Evolutionary conservation across 2,329 filamentous ascomycete genomes (phyloP), one percentile per base, ranked within the genome.

Genomic region (Biscogniauxia mediterranea): DNA sequence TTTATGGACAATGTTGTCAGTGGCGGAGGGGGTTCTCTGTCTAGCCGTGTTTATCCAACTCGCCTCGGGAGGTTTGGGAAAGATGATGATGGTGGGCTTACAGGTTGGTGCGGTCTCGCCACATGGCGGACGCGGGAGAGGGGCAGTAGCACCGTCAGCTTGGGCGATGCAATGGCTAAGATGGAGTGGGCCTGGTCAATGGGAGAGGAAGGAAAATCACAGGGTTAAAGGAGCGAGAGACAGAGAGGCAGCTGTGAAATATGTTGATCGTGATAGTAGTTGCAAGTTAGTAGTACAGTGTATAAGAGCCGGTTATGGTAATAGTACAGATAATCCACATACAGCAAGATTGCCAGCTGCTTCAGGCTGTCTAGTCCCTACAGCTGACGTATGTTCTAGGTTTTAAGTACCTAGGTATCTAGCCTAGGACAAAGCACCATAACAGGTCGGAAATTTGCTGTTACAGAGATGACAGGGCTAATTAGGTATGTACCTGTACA

Each of bases 31-130:
- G 58, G 28, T 61, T 50, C 59, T 46, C 56, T 58, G 59, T 56
- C 64, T 60, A 42, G 58, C 66, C 63, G 65, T 66, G 61, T 46
- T 17, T 46, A 2, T 46, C 38, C 11, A n/a, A 2, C 11, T 5
- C 15, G 11, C 15, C 4, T n/a, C 38, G 15, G 38, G 38, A 66
- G 60, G 55, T 58, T 52, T 49, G 61, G 65, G 61, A 58, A 61
- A 63, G 61, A 60, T 56, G 65, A 63, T 49, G 62, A 55, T 50
- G 57, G 52, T 46, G 51, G 54, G 74, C 86, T 71, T 87, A 97
- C 93, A 99, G 90, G 77, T 98, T 99, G 70, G 95, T 99, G 80
- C 95, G 90, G 85, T 99, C 95, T 83, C 95, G 92, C 93, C 93
- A 99, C 92, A 97, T 96, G 81, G 85, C 89, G 87, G 83, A 84